A percentile compares a stretch with the other conserved stretches of the same genome.
Conservation (phyloP, 257 asterid genomes). For the Catharanthus roseus region DNA sequence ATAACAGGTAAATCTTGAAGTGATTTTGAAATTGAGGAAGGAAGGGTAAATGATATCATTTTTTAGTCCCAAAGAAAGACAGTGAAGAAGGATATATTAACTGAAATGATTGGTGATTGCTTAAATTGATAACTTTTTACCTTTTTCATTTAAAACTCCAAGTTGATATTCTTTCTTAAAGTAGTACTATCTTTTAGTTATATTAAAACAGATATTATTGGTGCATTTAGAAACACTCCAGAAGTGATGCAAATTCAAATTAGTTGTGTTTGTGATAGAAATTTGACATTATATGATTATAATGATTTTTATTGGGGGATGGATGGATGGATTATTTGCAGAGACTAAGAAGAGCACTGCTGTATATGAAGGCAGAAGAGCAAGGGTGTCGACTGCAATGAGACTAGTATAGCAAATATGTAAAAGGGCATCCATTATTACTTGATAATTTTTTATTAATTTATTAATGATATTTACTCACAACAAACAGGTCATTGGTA, state of each 20-base stretch:
- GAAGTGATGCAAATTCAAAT: not conserved
- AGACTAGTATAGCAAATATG: conserved; percentile 10
- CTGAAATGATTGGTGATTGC: not conserved
- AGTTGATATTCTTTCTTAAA: not conserved
- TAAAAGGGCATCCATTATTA: conserved; percentile 1
- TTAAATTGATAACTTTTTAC: not conserved
- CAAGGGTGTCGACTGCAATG: conserved; percentile 60
- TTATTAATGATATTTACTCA: conserved; percentile 15
- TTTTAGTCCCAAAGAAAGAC: no score
- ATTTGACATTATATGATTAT: not conserved
- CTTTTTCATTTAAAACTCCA: no score
- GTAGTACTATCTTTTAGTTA: not conserved
- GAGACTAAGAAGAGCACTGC: conserved; percentile 67
- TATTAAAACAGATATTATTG: not conserved
- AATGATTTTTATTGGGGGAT: not conserved
- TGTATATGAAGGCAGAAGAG: conserved; percentile 69
- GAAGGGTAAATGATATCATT: not conserved
- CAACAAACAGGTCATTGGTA: conserved; percentile 15
- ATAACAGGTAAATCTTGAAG: not conserved
- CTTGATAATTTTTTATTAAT: not conserved
- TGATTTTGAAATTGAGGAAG: not conserved
- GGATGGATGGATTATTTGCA: conserved; percentile 25
- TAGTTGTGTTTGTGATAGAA: not conserved
- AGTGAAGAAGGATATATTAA: not conserved
- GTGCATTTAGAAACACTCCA: not conserved